These are phyloP conservation scores for Crithidia sp. DNA, from an alignment of 208 protist species.

Conservation along the genomic window DNA sequence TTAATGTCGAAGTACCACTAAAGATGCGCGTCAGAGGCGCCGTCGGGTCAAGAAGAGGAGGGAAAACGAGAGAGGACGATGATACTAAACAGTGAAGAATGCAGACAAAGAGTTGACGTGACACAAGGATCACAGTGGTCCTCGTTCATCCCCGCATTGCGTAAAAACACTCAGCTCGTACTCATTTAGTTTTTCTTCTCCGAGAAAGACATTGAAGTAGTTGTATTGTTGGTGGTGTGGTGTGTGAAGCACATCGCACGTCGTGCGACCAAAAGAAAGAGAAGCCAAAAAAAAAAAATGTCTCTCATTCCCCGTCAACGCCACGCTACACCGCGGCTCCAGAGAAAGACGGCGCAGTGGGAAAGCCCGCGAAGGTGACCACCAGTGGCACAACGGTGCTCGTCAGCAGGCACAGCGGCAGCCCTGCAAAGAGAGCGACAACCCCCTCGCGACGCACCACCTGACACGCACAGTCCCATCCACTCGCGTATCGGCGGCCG, in stretches of 20 bases:
- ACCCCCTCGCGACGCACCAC: conserved; percentile 27
- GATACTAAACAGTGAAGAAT: not conserved
- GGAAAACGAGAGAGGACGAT: not conserved
- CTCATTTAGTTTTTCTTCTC: no score
- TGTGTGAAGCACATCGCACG: not conserved
- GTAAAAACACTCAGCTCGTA: not conserved
- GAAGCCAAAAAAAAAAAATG: conserved; percentile 2
- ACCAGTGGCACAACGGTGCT: conserved; percentile 30
- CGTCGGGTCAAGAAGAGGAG: no score
- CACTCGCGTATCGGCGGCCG: conserved; percentile 35
- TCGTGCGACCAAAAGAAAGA: not conserved
- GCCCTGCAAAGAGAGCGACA: conserved; percentile 26
- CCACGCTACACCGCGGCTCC: conserved; percentile 19
- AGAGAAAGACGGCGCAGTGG: conserved; percentile 26
- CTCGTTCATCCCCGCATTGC: no score
- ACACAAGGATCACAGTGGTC: no score
- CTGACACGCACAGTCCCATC: conserved; percentile 24
- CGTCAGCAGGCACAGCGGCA: conserved; percentile 30
- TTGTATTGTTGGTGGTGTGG: no score
- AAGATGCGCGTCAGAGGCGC: no score
- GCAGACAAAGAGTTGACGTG: not conserved
- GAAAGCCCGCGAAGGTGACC: conserved; percentile 24
- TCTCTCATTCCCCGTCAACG: not conserved
- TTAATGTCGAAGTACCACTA: no score
- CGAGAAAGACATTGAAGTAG: no score